phyloP scores from a whole-genome alignment of 1,284 basidiomycete species.

The Ceratobasidium sp. region DNA sequence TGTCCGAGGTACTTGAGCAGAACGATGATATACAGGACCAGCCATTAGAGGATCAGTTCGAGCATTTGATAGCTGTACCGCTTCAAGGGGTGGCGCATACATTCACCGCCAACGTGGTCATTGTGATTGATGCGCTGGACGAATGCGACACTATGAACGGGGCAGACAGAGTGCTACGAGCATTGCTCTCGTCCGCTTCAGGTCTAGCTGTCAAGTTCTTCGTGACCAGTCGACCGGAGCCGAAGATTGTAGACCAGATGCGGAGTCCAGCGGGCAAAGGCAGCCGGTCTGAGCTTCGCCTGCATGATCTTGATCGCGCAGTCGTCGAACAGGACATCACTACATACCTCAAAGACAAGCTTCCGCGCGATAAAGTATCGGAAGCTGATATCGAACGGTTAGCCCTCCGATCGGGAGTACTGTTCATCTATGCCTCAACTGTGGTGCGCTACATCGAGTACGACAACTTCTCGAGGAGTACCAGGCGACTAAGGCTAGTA shows the following conservation, averaged over 20 bases:
- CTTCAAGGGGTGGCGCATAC: neutral
- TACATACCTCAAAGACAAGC: neutral
- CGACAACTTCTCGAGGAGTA: neutral
- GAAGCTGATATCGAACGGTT: neutral
- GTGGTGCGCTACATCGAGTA: conserved; percentile 11
- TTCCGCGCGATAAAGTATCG: neutral
- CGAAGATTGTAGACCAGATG: conserved; percentile 20
- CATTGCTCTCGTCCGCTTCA: neutral
- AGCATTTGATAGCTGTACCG: neutral
- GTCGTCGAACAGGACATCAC: conserved; percentile 4
- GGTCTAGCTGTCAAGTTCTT: conserved; percentile 3
- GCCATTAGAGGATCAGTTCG: neutral
- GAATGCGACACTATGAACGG: neutral
- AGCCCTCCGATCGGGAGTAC: neutral
- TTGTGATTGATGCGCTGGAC: conserved; percentile 32
- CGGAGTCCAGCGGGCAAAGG: neutral
- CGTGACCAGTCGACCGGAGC: conserved; percentile 16
- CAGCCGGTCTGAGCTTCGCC: neutral
- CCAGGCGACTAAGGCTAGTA: neutral
- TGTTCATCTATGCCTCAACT: conserved; percentile 27
- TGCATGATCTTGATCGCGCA: neutral
- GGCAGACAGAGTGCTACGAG: neutral
- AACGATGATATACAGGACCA: neutral
- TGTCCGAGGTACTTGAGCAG: neutral
- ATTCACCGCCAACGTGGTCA: neutral